Evolutionary conservation across 768 basidiomycete genomes (phyloP).

Genomic region (Heimioporus sp.): DNA sequence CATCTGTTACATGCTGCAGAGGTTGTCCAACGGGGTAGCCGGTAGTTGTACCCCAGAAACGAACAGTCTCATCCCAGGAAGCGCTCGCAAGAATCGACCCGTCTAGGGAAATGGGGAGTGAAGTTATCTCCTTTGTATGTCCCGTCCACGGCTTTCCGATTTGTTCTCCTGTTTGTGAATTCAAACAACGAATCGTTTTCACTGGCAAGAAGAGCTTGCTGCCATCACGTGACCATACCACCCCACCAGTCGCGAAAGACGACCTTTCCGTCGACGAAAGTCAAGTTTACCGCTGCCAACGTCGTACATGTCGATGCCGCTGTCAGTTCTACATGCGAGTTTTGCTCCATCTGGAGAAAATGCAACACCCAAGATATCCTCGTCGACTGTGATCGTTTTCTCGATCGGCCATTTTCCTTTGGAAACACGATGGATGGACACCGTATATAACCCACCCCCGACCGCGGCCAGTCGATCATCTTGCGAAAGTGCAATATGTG

Average conservation of each 20-base stretch:
- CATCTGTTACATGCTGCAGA: too few species aligned
- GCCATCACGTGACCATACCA: slow-evolving; percentile 16
- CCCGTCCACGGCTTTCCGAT: slow-evolving; percentile 11
- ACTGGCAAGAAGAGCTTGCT: background rate
- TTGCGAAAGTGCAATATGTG: background rate
- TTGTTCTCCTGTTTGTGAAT: background rate
- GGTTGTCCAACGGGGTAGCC: too few species aligned
- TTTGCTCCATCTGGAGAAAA: slow-evolving; percentile 4
- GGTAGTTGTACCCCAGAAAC: too few species aligned
- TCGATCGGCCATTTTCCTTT: background rate
- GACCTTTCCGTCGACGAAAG: too few species aligned
- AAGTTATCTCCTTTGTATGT: background rate
- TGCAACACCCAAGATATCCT: background rate
- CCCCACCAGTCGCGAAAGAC: too few species aligned
- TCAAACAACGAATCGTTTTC: slow-evolving; percentile 8
- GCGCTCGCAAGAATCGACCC: too few species aligned
- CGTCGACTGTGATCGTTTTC: background rate
- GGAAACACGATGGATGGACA: background rate
- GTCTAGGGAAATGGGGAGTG: background rate
- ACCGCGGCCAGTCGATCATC: background rate
- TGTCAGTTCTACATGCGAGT: background rate
- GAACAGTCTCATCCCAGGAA: too few species aligned
- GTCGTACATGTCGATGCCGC: background rate
- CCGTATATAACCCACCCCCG: too few species aligned
- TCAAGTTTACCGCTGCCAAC: background rate